Evolutionary conservation across 768 basidiomycete genomes (phyloP).

Genomic region (Rhodotorula babjevae): DNA sequence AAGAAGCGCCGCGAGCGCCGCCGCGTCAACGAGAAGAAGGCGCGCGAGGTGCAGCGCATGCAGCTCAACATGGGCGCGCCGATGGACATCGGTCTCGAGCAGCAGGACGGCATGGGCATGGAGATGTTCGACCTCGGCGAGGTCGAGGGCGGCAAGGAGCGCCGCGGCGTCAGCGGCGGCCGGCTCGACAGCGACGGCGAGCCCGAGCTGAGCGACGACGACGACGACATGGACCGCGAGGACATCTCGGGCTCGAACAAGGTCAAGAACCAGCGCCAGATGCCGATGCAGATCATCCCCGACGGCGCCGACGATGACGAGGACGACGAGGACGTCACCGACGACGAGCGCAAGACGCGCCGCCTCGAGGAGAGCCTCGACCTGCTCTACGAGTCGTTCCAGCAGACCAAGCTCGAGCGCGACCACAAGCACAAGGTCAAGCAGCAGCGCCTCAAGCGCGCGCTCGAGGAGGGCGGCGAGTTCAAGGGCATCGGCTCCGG

Average conservation of each 20-base stretch:
- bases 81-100: conserved; percentile 88
- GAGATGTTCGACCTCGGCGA: conserved; percentile 81
- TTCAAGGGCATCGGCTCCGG: conserved; percentile 71
- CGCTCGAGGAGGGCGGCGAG: conserved; percentile 56
- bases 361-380: conserved; percentile 81
- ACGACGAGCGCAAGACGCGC: conserved; percentile 61
- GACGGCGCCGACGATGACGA: conserved; percentile 50
- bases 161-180: conserved; percentile 48
- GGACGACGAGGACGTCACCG: conserved; percentile 55
- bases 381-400: conserved; percentile 80
- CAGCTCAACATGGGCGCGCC: conserved; percentile 97
- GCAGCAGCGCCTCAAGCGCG: conserved; percentile 69
- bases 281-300: neutral
- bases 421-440: conserved; percentile 83
- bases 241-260: conserved; percentile 15
- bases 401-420: conserved; percentile 67
- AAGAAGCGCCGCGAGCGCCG: conserved; percentile 74
- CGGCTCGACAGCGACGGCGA: conserved; percentile 51
- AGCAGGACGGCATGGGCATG: conserved; percentile 68
- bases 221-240: conserved; percentile 46
- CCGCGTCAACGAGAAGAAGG: conserved; percentile 79
- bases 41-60: conserved; percentile 83
- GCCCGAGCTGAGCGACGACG: conserved; percentile 46
- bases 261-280: neutral
- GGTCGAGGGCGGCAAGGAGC: conserved; percentile 53